Conservation (phyloP, 352 stramenopile species). For the Pilasporangium apinafurcum region DNA sequence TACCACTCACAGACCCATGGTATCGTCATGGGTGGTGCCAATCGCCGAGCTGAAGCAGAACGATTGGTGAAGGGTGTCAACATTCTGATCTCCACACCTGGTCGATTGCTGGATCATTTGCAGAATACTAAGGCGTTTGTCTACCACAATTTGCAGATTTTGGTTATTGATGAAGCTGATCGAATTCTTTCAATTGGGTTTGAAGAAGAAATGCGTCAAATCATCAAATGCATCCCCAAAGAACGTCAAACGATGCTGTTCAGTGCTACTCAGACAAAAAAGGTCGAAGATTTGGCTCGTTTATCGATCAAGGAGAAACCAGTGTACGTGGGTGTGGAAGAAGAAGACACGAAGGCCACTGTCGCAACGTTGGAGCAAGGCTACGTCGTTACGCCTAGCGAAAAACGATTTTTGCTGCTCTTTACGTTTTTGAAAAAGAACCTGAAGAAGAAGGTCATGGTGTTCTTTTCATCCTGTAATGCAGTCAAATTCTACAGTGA, state of each 20-base stretch:
- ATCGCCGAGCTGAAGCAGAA: slow-evolving; percentile 95
- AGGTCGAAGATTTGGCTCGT: slow-evolving; percentile 96
- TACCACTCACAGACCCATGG: slow-evolving; percentile 95
- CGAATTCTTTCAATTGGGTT: slow-evolving; percentile 99
- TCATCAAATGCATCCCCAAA: slow-evolving; percentile 98
- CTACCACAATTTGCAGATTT: slow-evolving; percentile 93
- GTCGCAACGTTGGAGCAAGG: slow-evolving; percentile 95
- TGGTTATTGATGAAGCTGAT: slow-evolving; percentile 99
- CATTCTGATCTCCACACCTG: slow-evolving; percentile 97
- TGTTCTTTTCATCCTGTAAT: slow-evolving; percentile 90
- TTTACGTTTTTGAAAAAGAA: slow-evolving; percentile 99
- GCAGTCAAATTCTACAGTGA: slow-evolving; percentile 99
- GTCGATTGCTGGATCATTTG: slow-evolving; percentile 97
- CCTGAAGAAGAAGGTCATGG: slow-evolving; percentile 99
- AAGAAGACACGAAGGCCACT: slow-evolving; percentile 90
- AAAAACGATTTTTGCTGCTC: slow-evolving; percentile 98
- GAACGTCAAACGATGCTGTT: slow-evolving; percentile 99
- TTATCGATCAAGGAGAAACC: slow-evolving; percentile 93
- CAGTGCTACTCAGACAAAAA: slow-evolving; percentile 97
- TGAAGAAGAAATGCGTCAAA: slow-evolving; percentile 98
- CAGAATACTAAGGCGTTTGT: slow-evolving; percentile 98
- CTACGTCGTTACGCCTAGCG: slow-evolving; percentile 96
- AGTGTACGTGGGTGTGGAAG: slow-evolving; percentile 95
- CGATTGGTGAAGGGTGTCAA: slow-evolving; percentile 94
- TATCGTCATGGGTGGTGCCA: slow-evolving; percentile 97